Evolutionary conservation across 2,329 filamentous ascomycete genomes (phyloP), one percentile per base, ranked within the genome.

Genomic region (Parasarocladium wereldwijsianum): DNA sequence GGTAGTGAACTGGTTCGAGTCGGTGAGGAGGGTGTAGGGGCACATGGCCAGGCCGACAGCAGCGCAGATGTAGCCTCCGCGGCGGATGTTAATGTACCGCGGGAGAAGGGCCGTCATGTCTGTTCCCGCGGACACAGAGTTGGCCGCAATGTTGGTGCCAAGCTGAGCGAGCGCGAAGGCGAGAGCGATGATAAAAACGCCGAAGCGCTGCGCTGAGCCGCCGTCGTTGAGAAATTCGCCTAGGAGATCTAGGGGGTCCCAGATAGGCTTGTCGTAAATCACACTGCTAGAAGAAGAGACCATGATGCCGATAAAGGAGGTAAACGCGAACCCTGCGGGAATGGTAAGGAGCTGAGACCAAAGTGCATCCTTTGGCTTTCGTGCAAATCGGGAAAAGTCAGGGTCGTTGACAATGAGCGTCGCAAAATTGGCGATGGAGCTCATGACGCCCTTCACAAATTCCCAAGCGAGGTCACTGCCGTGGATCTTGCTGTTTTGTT

Each of bases 391-490:
- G 13, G 81, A 64, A 50, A 93, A 93, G 46, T 93, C 84, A 0
- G 80, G 80, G 40, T 82, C 76, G 49, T 92, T 76, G 36, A 78
- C 66, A 40, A 93, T 90, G 19, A 93, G 64, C 0, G 85, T 84
- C 1, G 84, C 81, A 46, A 93, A 93, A 57, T 93, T 93, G 43
- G 82, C 80, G 39, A 94, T 85, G 4, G 81, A 76, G 15, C 69
- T 76, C 84, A 93, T 93, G 54, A 93, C 76, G 21, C 83, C 83
- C 36, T 76, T 77, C 35, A 94, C 68, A 34, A 93, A 74, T 15
- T 74, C 70, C 86, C 86, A 94, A 2, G 63, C 83, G 4, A 93
- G 62, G 0, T 64, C 64, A 36, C 69, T 76, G 17, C 85, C 85
- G 4, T 70, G 55, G 4, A 71, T 52, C 4, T 57, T 69, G 26